Conservation (phyloP, 78 protist genomes). For the Dictyostelium firmibasis region DNA sequence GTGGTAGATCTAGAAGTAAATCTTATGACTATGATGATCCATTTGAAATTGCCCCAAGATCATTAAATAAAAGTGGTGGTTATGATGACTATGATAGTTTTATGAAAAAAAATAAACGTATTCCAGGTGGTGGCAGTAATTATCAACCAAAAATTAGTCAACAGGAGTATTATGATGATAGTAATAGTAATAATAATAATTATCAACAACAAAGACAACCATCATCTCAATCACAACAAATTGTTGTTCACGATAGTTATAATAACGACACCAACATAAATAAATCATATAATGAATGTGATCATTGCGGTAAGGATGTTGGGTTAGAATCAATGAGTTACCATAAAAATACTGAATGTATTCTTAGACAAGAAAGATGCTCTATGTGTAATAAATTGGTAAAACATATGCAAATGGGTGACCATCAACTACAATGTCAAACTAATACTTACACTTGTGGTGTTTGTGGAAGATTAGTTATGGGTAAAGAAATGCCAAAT, state of each 20-base stretch:
- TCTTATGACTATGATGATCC: conserved; percentile 14
- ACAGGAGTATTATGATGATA: neutral
- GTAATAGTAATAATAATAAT: neutral
- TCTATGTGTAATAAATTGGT: conserved; percentile 41
- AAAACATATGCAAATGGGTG: conserved; percentile 23
- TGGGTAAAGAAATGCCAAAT: conserved; percentile 38
- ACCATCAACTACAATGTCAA: conserved; percentile 36
- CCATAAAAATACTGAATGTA: conserved; percentile 63
- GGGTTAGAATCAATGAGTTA: neutral
- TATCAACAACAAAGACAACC: neutral
- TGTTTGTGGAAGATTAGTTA: conserved; percentile 58
- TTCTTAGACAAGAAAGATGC: conserved; percentile 28
- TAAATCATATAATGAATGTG: conserved; percentile 23
- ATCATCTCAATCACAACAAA: neutral
- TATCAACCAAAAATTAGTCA: neutral
- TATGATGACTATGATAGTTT: neutral
- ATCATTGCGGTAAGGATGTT: conserved; percentile 33
- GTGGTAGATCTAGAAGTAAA: conserved; percentile 19
- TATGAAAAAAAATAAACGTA: neutral
- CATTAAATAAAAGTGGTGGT: neutral
- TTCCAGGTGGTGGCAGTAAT: neutral
- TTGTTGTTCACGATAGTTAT: neutral
- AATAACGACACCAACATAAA: neutral
- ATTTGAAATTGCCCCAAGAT: neutral
- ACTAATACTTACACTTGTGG: conserved; percentile 57